Percentiles rank a stretch among this genome's conserved stretches.
phyloP scores from a whole-genome alignment of 139 green algal genomes.

The Astrephomene gubernaculifera region DNA sequence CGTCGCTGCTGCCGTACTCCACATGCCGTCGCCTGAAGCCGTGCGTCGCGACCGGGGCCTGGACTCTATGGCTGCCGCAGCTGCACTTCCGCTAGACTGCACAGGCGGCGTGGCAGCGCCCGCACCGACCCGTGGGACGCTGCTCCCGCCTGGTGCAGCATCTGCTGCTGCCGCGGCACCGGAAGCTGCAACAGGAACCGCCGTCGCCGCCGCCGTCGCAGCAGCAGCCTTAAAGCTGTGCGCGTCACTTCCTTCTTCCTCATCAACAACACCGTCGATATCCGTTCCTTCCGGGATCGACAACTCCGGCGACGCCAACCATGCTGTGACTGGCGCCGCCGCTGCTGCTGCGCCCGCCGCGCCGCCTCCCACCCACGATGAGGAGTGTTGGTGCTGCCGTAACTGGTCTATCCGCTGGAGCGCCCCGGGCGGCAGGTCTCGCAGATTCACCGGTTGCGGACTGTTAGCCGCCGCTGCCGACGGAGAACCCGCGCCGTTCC shows the following conservation, averaged over 20 bases:
- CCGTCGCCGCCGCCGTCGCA: neutral
- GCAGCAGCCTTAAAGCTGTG: neutral
- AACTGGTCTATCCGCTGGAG: neutral
- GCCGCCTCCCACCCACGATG: too few species aligned
- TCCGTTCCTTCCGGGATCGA: too few species aligned
- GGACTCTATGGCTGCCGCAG: too few species aligned
- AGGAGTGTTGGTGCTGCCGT: neutral
- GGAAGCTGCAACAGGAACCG: neutral
- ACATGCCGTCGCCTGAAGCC: too few species aligned
- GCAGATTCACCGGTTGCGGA: neutral
- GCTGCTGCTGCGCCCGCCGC: neutral
- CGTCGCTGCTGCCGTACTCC: too few species aligned
- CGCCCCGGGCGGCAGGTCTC: constrained; percentile 10
- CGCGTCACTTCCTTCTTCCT: too few species aligned
- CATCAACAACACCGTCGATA: too few species aligned
- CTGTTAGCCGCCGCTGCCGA: neutral
- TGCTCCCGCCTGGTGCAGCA: neutral
- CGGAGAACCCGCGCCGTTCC: neutral
- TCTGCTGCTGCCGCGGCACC: neutral
- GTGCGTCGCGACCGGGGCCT: too few species aligned
- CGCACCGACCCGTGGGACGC: too few species aligned
- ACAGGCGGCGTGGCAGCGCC: too few species aligned
- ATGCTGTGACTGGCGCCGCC: neutral
- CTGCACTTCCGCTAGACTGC: too few species aligned
- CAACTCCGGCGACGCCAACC: too few species aligned